Evolutionary conservation across 768 basidiomycete genomes (phyloP), one percentile per base, ranked within the genome.

Genomic region (Chiua virens): DNA sequence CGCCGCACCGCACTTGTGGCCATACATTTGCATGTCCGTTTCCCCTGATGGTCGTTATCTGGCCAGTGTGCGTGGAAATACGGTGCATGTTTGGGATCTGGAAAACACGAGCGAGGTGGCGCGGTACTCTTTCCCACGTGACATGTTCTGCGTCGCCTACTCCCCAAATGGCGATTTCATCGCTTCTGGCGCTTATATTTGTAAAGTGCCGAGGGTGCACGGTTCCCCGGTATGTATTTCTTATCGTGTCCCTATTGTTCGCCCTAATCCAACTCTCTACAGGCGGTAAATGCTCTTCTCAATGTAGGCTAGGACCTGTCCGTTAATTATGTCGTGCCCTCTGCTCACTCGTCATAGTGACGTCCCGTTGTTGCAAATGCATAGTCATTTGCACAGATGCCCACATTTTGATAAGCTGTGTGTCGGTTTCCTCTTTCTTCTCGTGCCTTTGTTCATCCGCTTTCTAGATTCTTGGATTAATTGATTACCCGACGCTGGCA

Each of bases 21-120:
- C 61, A 3, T 54, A 64, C 48, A 57, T 62, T 5, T 64, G 52
- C 50, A 43, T 62, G 55, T 64, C 58, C 8, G 52, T 64, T 14
- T 64, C 62, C 1, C 55, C 61, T 5, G 32, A 46, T 3, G 62
- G 62, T 5, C 55, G 53, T 0, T 48, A 48, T 20, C 22, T 62
- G 32, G 55, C 61, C 1, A 64, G 53, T 52, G 62, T 64, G 25
- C 52, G 62, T 3, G 62, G 62, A 9, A 49, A 39, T 3, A 54
- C 39, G 9, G 50, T 64, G 21, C 40, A 25, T 15, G 52, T 62
- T 2, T 62, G 61, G 61, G 52, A 57, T 7, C 21, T 64, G 43
- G 58, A 54, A 40, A 50, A 4, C 8, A 23, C 50, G 10, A 42
- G 7, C 10, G 62, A 62, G 49, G 52, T 62, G 11, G 38, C 52